Percentiles rank a stretch among this genome's conserved stretches.
phyloP scores from a whole-genome alignment of 176 grass and related monocot genomes.

The Paspalum notatum region DNA sequence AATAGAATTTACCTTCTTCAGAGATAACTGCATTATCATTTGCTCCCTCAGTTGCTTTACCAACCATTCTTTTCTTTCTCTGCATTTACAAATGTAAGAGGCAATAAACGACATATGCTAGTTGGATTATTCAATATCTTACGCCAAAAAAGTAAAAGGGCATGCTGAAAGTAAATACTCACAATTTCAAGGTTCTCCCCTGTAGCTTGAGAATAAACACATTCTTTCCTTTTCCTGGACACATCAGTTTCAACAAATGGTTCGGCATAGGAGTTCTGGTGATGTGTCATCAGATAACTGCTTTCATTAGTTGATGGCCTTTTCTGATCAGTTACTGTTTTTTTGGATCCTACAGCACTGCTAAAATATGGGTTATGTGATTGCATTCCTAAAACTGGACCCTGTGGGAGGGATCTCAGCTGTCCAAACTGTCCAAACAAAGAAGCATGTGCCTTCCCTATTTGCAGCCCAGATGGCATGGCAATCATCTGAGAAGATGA shows the following conservation, averaged over 20 bases:
- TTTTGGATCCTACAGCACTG: not conserved
- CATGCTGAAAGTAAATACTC: no score
- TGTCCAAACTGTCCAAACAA: slow-evolving; percentile 31
- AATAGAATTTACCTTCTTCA: no score
- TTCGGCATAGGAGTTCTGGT: not conserved
- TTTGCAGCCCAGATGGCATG: not conserved
- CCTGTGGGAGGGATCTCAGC: slow-evolving; percentile 4
- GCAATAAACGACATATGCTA: no score
- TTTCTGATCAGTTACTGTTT: not conserved
- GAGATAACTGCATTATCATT: no score
- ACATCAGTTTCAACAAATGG: not conserved
- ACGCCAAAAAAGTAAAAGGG: no score
- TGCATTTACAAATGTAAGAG: no score
- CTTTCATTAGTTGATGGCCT: slow-evolving; percentile 13
- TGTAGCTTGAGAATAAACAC: no score
- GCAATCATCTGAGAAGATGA: slow-evolving; percentile 2
- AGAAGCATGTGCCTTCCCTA: not conserved
- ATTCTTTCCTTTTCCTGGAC: slow-evolving; percentile 1
- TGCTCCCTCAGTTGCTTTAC: no score
- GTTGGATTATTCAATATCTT: no score
- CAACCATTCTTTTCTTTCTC: no score
- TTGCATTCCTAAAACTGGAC: slow-evolving; percentile 5
- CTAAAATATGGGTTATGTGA: not conserved
- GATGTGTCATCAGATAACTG: not conserved
- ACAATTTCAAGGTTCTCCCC: no score